phyloP scores from a whole-genome alignment of 2,329 filamentous ascomycete genomes.

The Mycosphaerelloides madeirae region DNA sequence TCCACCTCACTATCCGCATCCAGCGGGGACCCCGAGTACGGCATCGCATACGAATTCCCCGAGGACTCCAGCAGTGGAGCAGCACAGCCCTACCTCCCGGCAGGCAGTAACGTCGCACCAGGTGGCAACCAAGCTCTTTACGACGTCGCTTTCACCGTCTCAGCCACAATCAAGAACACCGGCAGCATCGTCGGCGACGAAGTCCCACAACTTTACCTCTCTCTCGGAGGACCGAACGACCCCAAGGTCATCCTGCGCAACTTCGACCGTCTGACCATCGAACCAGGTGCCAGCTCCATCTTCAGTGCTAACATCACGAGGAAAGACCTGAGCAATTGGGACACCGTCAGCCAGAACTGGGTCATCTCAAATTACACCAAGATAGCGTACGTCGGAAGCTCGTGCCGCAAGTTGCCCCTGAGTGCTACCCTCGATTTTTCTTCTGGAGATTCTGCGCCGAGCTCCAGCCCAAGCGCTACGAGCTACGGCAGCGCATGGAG shows the following conservation, averaged over 20 bases:
- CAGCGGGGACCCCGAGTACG: slow-evolving; percentile 57
- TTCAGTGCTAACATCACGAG: slow-evolving; percentile 69
- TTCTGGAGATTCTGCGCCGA: neutral
- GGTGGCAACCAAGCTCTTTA: slow-evolving; percentile 61
- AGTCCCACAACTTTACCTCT: slow-evolving; percentile 70
- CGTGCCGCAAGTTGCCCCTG: slow-evolving; percentile 54
- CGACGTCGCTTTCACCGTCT: slow-evolving; percentile 64
- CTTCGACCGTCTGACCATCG: slow-evolving; percentile 73
- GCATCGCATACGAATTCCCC: slow-evolving; percentile 56
- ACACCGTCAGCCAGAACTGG: slow-evolving; percentile 73
- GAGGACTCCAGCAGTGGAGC: slow-evolving; percentile 54
- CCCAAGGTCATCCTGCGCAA: slow-evolving; percentile 63
- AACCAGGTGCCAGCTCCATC: slow-evolving; percentile 60
- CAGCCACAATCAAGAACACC: slow-evolving; percentile 66
- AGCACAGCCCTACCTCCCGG: slow-evolving; percentile 56
- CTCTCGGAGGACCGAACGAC: slow-evolving; percentile 73
- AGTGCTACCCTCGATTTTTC: slow-evolving; percentile 20
- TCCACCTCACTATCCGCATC: slow-evolving; percentile 54
- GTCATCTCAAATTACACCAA: slow-evolving; percentile 55
- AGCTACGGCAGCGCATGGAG: neutral
- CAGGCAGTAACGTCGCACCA: slow-evolving; percentile 53
- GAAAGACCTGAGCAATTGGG: slow-evolving; percentile 85
- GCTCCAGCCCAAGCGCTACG: neutral
- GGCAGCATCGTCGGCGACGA: slow-evolving; percentile 63
- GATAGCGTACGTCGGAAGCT: slow-evolving; percentile 57